phyloP scores from a whole-genome alignment of 768 basidiomycete genomes.

The Hemileccinum rubropunctum region DNA sequence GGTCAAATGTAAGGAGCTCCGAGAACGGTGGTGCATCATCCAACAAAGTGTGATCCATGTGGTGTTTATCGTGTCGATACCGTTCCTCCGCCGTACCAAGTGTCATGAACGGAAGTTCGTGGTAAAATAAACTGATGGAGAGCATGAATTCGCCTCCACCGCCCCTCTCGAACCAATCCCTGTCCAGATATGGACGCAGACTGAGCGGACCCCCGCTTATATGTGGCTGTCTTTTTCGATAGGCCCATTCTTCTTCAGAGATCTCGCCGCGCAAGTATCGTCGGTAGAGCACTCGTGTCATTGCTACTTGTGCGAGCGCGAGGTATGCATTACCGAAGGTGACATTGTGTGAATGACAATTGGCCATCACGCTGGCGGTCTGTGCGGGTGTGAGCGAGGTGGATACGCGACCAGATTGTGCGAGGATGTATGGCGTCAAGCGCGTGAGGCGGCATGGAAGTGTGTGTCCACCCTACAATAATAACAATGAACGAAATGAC shows the following conservation, averaged over 20 bases:
- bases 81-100: slow-evolving; percentile 17
- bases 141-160: slow-evolving; percentile 41
- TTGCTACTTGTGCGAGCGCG: slow-evolving; percentile 48
- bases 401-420: slow-evolving; percentile 29
- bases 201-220: slow-evolving; percentile 49
- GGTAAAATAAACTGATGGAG: slow-evolving; percentile 44
- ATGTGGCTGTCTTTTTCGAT: slow-evolving; percentile 46
- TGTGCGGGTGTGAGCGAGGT: slow-evolving; percentile 26
- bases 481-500: too few species aligned
- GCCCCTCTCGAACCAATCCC: slow-evolving; percentile 42
- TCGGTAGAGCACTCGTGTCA: slow-evolving; percentile 46
- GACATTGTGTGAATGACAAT: slow-evolving; percentile 39
- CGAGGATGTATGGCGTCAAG: slow-evolving; percentile 36
- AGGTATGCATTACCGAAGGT: slow-evolving; percentile 51
- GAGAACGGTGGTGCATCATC: slow-evolving; percentile 36
- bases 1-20: slow-evolving; percentile 39
- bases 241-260: slow-evolving; percentile 47
- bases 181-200: slow-evolving; percentile 46
- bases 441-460: slow-evolving; percentile 41
- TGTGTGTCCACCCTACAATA: slow-evolving; percentile 49
- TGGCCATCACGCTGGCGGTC: slow-evolving; percentile 30
- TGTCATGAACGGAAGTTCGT: slow-evolving; percentile 47
- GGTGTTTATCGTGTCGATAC: background rate
- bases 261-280: slow-evolving; percentile 45
- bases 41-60: background rate